Conservation (phyloP, 2,329 filamentous ascomycete species). For the Tolypocladium sp. region DNA sequence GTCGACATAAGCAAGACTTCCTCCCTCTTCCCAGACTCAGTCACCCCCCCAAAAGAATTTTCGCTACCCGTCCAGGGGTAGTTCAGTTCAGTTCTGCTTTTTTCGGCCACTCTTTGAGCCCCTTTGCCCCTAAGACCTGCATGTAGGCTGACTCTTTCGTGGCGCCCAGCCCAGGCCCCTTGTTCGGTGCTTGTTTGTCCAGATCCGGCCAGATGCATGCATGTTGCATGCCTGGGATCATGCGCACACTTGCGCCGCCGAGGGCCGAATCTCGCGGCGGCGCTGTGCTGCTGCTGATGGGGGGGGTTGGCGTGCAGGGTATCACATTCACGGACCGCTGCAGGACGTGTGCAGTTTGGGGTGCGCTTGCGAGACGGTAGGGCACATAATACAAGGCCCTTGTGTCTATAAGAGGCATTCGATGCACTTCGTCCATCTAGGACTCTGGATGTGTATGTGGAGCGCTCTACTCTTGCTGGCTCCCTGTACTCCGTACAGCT, state of each 20-base stretch:
- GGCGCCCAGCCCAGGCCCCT: background rate
- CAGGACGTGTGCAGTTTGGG: background rate
- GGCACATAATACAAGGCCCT: background rate
- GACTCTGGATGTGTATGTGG: background rate
- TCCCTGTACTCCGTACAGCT: background rate
- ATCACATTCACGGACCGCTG: background rate
- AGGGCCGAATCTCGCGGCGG: background rate
- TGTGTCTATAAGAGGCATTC: background rate
- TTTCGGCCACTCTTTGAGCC: background rate
- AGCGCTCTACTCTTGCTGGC: background rate
- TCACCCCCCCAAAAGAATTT: too few species aligned
- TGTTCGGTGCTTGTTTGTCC: background rate
- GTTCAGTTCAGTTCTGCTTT: background rate
- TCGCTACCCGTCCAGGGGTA: background rate
- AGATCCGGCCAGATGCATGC: conserved; percentile 1
- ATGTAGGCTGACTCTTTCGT: background rate
- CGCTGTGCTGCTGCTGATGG: background rate
- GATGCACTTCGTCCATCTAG: background rate
- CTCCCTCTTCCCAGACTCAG: too few species aligned
- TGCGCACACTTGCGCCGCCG: background rate
- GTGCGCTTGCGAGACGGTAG: background rate
- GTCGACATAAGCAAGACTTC: too few species aligned
- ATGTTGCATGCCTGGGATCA: conserved; percentile 1
- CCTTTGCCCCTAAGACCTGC: background rate
- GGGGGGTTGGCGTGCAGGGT: too few species aligned